Conservation (phyloP, 108 stramenopile species). For the Ochromonas danica region DNA sequence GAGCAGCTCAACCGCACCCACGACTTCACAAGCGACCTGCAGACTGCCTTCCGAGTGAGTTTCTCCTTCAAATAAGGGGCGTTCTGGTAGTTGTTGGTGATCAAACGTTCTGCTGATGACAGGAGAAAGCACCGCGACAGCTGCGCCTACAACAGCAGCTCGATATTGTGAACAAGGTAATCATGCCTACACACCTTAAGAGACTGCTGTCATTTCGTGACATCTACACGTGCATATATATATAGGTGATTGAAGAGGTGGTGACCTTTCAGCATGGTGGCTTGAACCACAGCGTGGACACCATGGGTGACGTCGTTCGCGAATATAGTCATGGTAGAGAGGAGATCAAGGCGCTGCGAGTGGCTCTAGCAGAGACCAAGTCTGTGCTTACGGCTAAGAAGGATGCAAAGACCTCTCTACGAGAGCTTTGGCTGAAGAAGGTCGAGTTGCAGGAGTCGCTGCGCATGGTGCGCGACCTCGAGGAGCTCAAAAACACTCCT, state of each 20-base stretch:
- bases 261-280: conserved; percentile 29
- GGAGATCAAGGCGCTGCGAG: neutral
- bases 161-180: no score
- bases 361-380: neutral
- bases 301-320: neutral
- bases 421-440: conserved; percentile 18
- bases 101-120: neutral
- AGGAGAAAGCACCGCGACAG: neutral
- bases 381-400: conserved; percentile 1
- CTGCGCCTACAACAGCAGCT: neutral
- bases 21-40: neutral
- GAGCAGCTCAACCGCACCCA: neutral
- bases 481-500: conserved; percentile 1
- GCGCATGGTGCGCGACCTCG: neutral
- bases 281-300: conserved; percentile 4
- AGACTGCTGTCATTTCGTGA: no score
- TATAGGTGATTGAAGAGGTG: conserved; percentile 10
- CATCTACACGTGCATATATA: neutral
- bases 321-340: conserved; percentile 1
- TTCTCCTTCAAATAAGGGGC: neutral
- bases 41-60: neutral
- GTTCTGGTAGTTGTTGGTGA: neutral
- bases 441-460: conserved; percentile 4
- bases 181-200: no score
- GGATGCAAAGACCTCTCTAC: neutral